These are phyloP conservation scores for Odontarrhena argentea DNA, from an alignment of 345 rosid species.

Conservation along the genomic window DNA sequence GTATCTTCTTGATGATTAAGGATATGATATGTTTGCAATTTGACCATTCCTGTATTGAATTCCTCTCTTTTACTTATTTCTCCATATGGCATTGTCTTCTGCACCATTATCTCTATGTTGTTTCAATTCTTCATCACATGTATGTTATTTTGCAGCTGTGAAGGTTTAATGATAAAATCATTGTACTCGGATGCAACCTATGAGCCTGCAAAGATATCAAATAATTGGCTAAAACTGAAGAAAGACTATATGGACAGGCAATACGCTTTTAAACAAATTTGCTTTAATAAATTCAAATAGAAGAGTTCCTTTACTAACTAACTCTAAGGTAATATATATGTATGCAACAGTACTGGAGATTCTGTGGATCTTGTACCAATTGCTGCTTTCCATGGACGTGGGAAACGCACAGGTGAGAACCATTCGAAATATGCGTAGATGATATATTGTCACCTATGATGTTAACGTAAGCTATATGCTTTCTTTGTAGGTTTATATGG, in stretches of 20 bases:
- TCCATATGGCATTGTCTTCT: constrained; percentile 1
- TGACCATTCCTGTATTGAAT: constrained; percentile 1
- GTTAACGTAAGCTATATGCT: constrained; percentile 19
- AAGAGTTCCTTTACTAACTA: constrained; percentile 22
- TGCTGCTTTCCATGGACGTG: constrained; percentile 95
- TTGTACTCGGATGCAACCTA: constrained; percentile 87
- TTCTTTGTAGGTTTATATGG: constrained; percentile 75
- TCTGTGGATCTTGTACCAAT: constrained; percentile 94
- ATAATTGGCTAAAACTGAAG: constrained; percentile 94
- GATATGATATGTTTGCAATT: constrained; percentile 6
- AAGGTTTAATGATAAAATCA: constrained; percentile 94
- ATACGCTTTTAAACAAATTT: background rate
- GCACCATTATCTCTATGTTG: constrained; percentile 2
- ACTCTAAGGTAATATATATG: constrained; percentile 17
- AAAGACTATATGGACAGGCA: constrained; percentile 95
- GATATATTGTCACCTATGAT: constrained; percentile 19
- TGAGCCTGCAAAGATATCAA: constrained; percentile 91
- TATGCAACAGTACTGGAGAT: constrained; percentile 69
- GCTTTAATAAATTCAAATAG: background rate
- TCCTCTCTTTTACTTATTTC: background rate
- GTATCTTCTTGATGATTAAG: background rate
- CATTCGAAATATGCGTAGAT: constrained; percentile 5
- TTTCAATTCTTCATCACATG: constrained; percentile 7
- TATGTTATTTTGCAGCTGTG: constrained; percentile 65
- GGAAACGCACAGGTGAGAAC: constrained; percentile 79